Percentiles rank a stretch among this genome's conserved stretches.
phyloP scores from a whole-genome alignment of 2,329 filamentous ascomycete genomes.

The Davidsoniella neocaledoniae region DNA sequence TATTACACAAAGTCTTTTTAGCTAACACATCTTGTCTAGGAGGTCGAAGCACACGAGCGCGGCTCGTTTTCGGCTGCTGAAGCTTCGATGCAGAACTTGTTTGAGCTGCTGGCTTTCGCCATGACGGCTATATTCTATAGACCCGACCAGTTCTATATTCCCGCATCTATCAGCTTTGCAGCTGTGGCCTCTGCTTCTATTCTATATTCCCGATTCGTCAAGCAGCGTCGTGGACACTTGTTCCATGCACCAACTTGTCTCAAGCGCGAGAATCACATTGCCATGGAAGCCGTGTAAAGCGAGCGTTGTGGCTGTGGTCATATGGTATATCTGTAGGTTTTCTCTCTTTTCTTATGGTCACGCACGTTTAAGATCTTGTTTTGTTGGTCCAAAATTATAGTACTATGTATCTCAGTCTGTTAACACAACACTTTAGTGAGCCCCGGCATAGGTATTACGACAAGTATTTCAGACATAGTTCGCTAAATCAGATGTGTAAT shows the following conservation, averaged over 20 bases:
- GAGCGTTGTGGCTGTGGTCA: too few relatives aligned
- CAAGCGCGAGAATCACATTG: not conserved
- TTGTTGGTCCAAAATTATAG: too few relatives aligned
- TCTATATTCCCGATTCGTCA: constrained; percentile 20
- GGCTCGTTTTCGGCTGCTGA: constrained; percentile 55
- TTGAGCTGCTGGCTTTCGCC: constrained; percentile 50
- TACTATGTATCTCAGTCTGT: too few relatives aligned
- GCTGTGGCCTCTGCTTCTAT: constrained; percentile 26
- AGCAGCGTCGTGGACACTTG: constrained; percentile 19
- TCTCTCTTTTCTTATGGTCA: too few relatives aligned
- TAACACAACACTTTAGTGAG: too few relatives aligned
- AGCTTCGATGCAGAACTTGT: constrained; percentile 49
- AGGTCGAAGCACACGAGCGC: constrained; percentile 37
- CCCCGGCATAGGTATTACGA: too few relatives aligned
- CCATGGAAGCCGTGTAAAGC: too few relatives aligned
- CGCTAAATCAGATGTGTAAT: too few relatives aligned
- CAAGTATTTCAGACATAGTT: too few relatives aligned
- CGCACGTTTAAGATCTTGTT: too few relatives aligned
- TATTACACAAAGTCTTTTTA: not conserved
- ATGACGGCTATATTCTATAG: constrained; percentile 47
- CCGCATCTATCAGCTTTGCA: constrained; percentile 38
- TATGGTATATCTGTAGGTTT: too few relatives aligned
- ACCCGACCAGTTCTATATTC: constrained; percentile 48
- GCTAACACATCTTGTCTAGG: constrained; percentile 21
- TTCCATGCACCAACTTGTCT: constrained; percentile 17